Evolutionary conservation across 2,329 filamentous ascomycete species (phyloP), one percentile per base, ranked within the genome.

Genomic region (Fusarium irregulare): DNA sequence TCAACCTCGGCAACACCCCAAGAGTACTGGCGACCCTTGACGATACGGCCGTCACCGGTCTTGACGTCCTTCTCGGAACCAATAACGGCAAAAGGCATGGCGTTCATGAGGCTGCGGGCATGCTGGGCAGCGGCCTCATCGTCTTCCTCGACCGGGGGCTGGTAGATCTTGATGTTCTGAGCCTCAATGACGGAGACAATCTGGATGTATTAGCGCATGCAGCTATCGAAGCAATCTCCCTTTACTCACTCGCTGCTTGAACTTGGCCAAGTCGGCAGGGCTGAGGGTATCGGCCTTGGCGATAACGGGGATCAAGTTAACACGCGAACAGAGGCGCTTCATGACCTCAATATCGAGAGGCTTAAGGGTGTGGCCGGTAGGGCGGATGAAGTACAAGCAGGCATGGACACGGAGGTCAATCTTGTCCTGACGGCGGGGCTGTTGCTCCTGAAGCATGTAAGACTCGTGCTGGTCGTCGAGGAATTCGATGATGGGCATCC

Each of bases 401-500:
- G 95, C 92, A 82, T 99, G 96, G 74, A 99, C 97, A 85, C 96
- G 94, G 78, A 99, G 92, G 81, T 99, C 96, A 78, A 99, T 99
- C 89, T 98, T 99, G 87, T 99, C 96, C 78, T 92, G 91, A 79
- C 96, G 94, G 83, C 93, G 93, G 76, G 97, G 96, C 85, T 99
- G 96, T 85, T 99, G 96, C 89, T 99, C 96, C 87, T 99, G 96
- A 80, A 99, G 89, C 96, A 99, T 99, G 85, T 99, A 99, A 40
- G 96, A 99, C 88, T 99, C 96, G 83, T 99, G 97, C 88, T 99
- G 96, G 85, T 99, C 96, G 84, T 99, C 96, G 78, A 99, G 88
- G 87, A 99, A 99, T 84, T 99, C 96, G 83, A 99, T 98, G 80
- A 99, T 98, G 81, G 96, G 96, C 89, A 97, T 97, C 96, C 96